Percentiles rank a stretch among this genome's conserved stretches.
Conservation (phyloP, 805 yeast genomes). For the Suhomyces emberorum region DNA sequence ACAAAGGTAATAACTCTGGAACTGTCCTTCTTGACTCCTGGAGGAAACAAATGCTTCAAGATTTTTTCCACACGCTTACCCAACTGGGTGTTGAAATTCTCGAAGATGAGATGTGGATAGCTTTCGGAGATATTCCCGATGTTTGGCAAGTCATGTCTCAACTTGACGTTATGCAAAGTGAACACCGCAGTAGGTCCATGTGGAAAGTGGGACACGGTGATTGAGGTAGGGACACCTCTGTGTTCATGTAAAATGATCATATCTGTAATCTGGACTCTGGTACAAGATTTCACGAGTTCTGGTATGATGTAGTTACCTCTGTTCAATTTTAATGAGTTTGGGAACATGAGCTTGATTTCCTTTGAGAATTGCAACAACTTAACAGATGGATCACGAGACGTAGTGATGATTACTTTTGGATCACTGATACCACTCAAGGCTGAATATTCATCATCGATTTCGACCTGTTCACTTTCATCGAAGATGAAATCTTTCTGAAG, state of each 20-base stretch:
- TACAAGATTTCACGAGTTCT: conserved; percentile 78
- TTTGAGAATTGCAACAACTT: conserved; percentile 87
- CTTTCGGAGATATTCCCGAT: conserved; percentile 88
- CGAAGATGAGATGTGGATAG: conserved; percentile 91
- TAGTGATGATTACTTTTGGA: conserved; percentile 88
- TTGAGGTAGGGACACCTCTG: conserved; percentile 95
- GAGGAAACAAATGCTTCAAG: conserved; percentile 88
- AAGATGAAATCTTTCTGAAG: conserved; percentile 79
- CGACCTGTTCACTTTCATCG: conserved; percentile 71
- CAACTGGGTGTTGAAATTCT: conserved; percentile 74
- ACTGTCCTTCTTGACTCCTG: conserved; percentile 89
- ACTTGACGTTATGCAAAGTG: conserved; percentile 88
- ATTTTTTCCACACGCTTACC: conserved; percentile 81
- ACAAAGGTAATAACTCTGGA: conserved; percentile 91
- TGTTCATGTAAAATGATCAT: conserved; percentile 88
- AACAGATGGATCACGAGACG: conserved; percentile 87
- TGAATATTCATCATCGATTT: conserved; percentile 89
- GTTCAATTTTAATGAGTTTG: conserved; percentile 83
- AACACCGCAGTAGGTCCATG: conserved; percentile 97
- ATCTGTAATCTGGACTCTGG: conserved; percentile 78
- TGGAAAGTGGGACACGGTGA: conserved; percentile 92
- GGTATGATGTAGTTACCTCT: conserved; percentile 92
- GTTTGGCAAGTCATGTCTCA: conserved; percentile 87
- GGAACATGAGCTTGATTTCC: conserved; percentile 85
- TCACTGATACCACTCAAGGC: conserved; percentile 84